phyloP scores from a whole-genome alignment of 208 protist genomes.

The Crithidia acanthocephali region DNA sequence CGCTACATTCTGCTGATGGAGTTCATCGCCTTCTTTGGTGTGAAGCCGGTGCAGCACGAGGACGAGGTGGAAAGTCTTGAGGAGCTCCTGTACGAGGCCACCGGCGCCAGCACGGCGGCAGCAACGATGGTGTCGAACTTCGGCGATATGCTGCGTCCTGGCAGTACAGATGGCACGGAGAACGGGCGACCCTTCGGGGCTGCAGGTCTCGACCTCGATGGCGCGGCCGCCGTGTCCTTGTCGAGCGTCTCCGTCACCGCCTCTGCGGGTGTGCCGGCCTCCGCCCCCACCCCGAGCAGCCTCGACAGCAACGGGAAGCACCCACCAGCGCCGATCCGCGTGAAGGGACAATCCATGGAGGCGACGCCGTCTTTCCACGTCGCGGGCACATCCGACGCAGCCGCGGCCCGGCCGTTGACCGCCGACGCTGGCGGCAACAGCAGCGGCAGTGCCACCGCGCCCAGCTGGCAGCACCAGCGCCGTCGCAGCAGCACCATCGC shows the following conservation, averaged over 20 bases:
- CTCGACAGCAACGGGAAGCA: slow-evolving; percentile 3
- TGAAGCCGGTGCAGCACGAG: slow-evolving; percentile 35
- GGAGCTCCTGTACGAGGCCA: slow-evolving; percentile 17
- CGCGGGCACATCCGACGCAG: background rate
- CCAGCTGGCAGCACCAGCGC: background rate
- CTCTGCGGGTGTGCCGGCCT: background rate
- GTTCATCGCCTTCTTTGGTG: slow-evolving; percentile 61
- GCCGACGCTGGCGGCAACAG: background rate
- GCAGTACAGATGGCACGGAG: background rate
- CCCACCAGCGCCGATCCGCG: background rate
- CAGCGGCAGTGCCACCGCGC: background rate
- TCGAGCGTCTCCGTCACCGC: slow-evolving; percentile 1
- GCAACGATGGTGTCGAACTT: background rate
- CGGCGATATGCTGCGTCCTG: background rate
- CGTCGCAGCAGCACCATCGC: slow-evolving; percentile 7
- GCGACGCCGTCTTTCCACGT: background rate
- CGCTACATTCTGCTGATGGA: slow-evolving; percentile 43
- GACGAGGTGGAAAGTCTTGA: slow-evolving; percentile 27
- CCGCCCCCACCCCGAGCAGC: no score
- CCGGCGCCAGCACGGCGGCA: background rate
- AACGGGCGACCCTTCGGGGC: background rate
- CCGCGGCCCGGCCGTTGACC: background rate
- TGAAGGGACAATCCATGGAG: background rate
- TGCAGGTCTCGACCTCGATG: background rate
- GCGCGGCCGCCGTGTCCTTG: background rate